Evolutionary conservation across 2,329 filamentous ascomycete genomes (phyloP).

Genomic region (Fusarium sp.): DNA sequence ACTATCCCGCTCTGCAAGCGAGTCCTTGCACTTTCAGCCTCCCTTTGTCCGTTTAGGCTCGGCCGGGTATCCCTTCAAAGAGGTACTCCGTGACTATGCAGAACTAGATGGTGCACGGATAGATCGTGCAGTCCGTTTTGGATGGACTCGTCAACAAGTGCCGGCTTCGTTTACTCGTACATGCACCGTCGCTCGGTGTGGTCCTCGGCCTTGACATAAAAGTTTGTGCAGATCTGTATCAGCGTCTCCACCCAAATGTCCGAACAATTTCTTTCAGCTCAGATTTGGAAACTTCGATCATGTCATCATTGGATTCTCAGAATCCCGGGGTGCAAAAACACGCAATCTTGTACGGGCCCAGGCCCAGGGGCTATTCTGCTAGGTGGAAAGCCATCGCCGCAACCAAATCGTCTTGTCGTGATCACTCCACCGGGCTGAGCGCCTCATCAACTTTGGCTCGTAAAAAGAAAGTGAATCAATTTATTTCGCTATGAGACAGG

Average conservation of each 20-base stretch:
- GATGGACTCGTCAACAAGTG: constrained; percentile 37
- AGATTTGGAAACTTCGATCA: constrained; percentile 15
- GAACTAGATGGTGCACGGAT: constrained; percentile 39
- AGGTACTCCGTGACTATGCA: constrained; percentile 22
- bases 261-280: constrained; percentile 13
- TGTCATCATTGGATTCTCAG: constrained; percentile 36
- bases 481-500: constrained; percentile 25
- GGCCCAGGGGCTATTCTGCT: constrained; percentile 30
- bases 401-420: constrained; percentile 3
- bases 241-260: not conserved
- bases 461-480: constrained; percentile 18
- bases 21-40: constrained; percentile 39
- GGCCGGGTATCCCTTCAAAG: constrained; percentile 35
- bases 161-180: constrained; percentile 32
- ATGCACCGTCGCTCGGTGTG: constrained; percentile 14
- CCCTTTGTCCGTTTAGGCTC: constrained; percentile 30
- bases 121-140: constrained; percentile 24
- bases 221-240: constrained; percentile 1
- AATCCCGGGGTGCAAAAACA: constrained; percentile 16
- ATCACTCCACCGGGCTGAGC: constrained; percentile 33
- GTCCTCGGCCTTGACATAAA: constrained; percentile 16
- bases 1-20: constrained; percentile 33
- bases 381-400: constrained; percentile 9
- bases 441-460: constrained; percentile 18
- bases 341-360: constrained; percentile 29